Evolutionary conservation across 2,329 filamentous ascomycete species (phyloP), one percentile per base, ranked within the genome.

Genomic region (Penicillium polonicum): DNA sequence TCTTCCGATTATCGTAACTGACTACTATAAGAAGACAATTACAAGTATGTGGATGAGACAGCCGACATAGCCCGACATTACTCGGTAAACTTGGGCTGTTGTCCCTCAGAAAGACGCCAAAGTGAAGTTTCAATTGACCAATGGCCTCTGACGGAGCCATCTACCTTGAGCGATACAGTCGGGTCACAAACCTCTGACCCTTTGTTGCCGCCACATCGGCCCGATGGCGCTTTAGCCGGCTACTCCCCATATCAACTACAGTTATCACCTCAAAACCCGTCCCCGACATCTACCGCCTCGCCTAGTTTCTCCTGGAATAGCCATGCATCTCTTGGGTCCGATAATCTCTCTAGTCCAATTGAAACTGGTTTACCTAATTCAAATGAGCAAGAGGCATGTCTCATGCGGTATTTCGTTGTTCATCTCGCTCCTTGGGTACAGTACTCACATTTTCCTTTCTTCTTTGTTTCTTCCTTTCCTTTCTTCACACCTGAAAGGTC

Each of bases 21-120:
- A 48, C 31, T 13, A 33, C 31, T 31, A 17, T 33, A 15, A 9
- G 21, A 23, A 62, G 61, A 59, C 39, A 46, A 61, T 51, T 63
- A 64, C 54, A 59, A 59, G 33, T 64, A 71, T 57, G 62, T 69
- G 49, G 62, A 69, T 42, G 64, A 68, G 49, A 68, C 65, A 48
- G 62, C 62, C 43, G 65, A 68, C 4, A 52, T 68, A 43, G 61
- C 58, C 48, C 59, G 56, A 45, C 23, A 60, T 10, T 68, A 66
- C 36, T 58, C 42, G 10, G 12, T 56, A n/a, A 59, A 58, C n/a
- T 31, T 48, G 27, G 51, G 53, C 41, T 33, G 31, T 33, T 33
- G 31, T 33, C 31, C 31, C 31, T 33, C 31, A 33, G 10, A 33
- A 33, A 33, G 31, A 33, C 31, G 31, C 31, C 31, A 33, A 33